phyloP scores from a whole-genome alignment of 2,329 filamentous ascomycete species.

The Seiridium unicorne region DNA sequence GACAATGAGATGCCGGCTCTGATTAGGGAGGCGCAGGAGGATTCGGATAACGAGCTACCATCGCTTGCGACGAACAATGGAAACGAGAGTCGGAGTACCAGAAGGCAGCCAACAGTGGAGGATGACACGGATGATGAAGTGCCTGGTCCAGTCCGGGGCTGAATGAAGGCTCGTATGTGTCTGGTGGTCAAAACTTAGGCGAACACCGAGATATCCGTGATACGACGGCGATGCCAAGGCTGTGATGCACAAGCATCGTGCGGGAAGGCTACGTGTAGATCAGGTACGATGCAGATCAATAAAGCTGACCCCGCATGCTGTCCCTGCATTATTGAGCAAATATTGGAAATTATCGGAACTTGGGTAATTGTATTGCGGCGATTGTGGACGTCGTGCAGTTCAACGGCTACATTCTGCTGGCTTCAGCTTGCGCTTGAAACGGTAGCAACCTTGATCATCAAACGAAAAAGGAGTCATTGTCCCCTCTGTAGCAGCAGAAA shows the following conservation, averaged over 20 bases:
- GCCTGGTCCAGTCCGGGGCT: background rate
- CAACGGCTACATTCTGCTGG: background rate
- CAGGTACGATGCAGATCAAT: slow-evolving; percentile 7
- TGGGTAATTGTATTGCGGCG: too few relatives aligned
- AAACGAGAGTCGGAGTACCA: background rate
- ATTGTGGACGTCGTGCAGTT: too few relatives aligned
- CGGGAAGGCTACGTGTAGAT: slow-evolving; percentile 11
- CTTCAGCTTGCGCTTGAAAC: background rate
- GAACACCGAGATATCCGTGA: background rate
- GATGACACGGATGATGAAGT: background rate
- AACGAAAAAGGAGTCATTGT: background rate
- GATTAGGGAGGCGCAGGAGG: slow-evolving; percentile 1
- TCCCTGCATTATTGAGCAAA: background rate
- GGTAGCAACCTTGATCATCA: background rate
- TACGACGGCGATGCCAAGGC: background rate
- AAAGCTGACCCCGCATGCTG: background rate
- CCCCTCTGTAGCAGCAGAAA: background rate
- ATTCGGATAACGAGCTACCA: slow-evolving; percentile 4
- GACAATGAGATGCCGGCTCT: slow-evolving; percentile 8
- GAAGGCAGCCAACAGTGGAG: background rate
- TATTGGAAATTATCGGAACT: background rate
- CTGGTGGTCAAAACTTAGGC: too few relatives aligned
- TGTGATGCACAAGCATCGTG: slow-evolving; percentile 8
- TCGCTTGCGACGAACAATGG: background rate
- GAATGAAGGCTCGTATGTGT: too few relatives aligned